Evolutionary conservation across 345 rosid genomes (phyloP).

Genomic region (Syzygium grande): DNA sequence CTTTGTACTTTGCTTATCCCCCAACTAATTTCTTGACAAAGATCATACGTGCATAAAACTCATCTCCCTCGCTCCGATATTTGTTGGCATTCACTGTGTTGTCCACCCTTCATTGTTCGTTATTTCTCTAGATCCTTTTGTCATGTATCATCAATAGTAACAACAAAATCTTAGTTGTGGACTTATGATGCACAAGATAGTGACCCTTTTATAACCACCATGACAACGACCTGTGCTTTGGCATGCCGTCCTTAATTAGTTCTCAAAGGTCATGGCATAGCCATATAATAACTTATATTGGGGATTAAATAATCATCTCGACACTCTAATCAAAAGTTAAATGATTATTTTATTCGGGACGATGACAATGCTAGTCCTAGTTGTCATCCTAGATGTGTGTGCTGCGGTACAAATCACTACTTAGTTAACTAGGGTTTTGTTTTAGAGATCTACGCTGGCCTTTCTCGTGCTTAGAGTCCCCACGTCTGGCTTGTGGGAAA

Average conservation of each 20-base stretch:
- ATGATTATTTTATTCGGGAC: background rate
- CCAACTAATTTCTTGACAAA: background rate
- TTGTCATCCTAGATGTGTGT: background rate
- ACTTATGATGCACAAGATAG: background rate
- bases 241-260: background rate
- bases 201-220: background rate
- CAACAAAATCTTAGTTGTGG: background rate
- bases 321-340: background rate
- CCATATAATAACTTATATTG: background rate
- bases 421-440: background rate
- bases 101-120: background rate
- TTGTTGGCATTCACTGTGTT: background rate
- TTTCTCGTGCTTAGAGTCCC: constrained; percentile 16
- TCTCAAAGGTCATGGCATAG: background rate
- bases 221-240: rapidly evolving
- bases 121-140: background rate
- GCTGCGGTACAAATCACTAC: background rate
- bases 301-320: background rate
- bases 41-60: background rate
- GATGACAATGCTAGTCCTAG: background rate
- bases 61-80: background rate
- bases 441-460: constrained; percentile 5
- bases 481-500: constrained; percentile 12
- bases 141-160: background rate
- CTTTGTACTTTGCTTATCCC: background rate